Evolutionary conservation across 1,284 basidiomycete genomes (phyloP).

Genomic region (Caloboletus firmus): DNA sequence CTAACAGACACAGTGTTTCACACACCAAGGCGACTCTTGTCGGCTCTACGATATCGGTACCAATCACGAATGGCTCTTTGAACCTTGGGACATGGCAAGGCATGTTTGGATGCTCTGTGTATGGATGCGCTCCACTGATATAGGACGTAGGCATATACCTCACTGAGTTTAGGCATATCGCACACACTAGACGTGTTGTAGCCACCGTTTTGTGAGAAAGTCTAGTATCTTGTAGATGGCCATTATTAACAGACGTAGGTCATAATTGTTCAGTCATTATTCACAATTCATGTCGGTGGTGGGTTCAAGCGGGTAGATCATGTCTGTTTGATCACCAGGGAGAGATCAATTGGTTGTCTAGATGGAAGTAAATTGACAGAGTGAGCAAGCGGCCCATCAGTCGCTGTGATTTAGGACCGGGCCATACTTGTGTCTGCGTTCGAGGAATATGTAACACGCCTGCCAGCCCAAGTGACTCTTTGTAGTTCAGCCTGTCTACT

Average conservation of each 20-base stretch:
- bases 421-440: not conserved
- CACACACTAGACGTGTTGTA: constrained; percentile 70
- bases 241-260: constrained; percentile 9
- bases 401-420: not conserved
- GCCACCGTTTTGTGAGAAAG: constrained; percentile 76
- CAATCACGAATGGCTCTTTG: constrained; percentile 80
- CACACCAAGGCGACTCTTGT: constrained; percentile 88
- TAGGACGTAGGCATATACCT: constrained; percentile 68
- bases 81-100: constrained; percentile 94
- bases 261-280: constrained; percentile 1
- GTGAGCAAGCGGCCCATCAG: not conserved
- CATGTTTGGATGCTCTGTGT: constrained; percentile 22
- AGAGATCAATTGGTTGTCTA: not conserved
- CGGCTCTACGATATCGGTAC: constrained; percentile 80
- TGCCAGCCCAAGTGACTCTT: no score
- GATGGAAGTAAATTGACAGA: not conserved
- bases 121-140: constrained; percentile 1
- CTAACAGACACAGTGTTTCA: constrained; percentile 58
- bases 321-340: not conserved
- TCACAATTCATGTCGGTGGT: not conserved
- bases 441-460: no score
- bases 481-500: constrained; percentile 6
- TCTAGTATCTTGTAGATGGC: not conserved
- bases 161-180: constrained; percentile 71
- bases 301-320: not conserved